Base-by-base conservation (phyloP, 768 basidiomycete genomes). In the Boletus sp. region DNA sequence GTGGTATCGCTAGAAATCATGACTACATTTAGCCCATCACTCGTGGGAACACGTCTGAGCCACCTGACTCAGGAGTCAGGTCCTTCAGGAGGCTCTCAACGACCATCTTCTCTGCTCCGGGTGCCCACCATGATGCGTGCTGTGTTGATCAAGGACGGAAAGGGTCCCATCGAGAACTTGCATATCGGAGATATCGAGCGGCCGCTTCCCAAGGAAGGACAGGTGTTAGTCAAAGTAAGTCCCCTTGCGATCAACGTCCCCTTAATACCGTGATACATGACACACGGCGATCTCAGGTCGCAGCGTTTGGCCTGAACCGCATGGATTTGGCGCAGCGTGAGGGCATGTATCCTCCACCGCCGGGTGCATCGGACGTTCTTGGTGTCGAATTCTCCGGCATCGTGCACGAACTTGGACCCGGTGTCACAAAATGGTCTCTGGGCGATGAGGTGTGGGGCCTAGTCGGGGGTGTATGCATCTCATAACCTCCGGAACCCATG, bases 351-450 rank as follows among this genome's bases (percentile, higher is more conserved):
- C 87, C 90, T 17, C 73, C 80, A n/a, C 92, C 93, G 32, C 78
- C 85, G n/a, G 88, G 86, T 41, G 81, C 84, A 18, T 86, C 87
- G 36, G 73, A 78, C 7, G 86, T 94, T 67, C 78, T 95, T 9
- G 93, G 94, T 4, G 89, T 94, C 44, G 94, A 96, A 71, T 96
- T 95, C 69, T 84, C 92, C 24, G 90, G 92, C 6, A 68, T 66
- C 3, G 78, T 93, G 47, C 73, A 77, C 37, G 76, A 81, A 47
- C 61, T 87, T 14, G 87, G 86, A 0, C 65, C 76, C 15, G 76
- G 71, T 30, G 80, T 80, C 10, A 75, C 77, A 32, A 71, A 73
- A 44, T 91, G 85, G 81, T 76, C 80, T 60, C 65, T 81, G 28
- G 84, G 82, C 5, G 86, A 90, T 60, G 85, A 90, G 67, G 90